Base-by-base conservation (phyloP, 2,329 filamentous ascomycete genomes). In the Aspergillus japonicus region DNA sequence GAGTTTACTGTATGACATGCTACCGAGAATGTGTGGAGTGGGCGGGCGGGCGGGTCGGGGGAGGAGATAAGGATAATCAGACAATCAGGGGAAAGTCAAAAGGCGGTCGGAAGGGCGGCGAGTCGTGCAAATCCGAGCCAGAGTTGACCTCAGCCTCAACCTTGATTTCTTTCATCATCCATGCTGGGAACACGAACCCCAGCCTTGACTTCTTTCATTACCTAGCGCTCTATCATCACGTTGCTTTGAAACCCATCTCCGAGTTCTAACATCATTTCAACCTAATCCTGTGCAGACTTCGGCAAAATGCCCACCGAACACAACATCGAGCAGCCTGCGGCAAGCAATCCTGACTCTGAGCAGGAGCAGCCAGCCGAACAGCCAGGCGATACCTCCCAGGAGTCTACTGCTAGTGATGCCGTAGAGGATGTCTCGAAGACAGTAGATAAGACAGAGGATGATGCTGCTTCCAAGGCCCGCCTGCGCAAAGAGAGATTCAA, bases 401-500 rank as follows among this genome's bases (percentile, higher is more conserved):
- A 60, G 48, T 48, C 60, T 35, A 16, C 39, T 6, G 16, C 16
- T 19, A 44, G 5, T 8, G 39, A 19, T 10, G 14, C 14, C 1
- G 24, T 3, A n/a, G 14, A 29, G 8, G 21, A n/a, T 19, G 44
- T 8, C 19, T 54, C 23, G 52, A 59, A 44, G 54, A 56, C 21
- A 16, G 26, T 14, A 16, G 56, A 62, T 19, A 60, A 57, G 12
- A 64, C 62, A 50, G 69, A 66, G 19, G 64, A 69, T 57, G 68
- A 69, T 42, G 66, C 68, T 54, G 64, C 70, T 21, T 65, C 69
- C 5, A 76, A 70, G 58, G 73, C 73, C 21, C 69, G 86, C 67
- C 89, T 93, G 57, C 87, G 92, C 58, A 81, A 87, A 76, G 90
- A 91, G 53, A 88, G 91, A 65, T 97, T 97, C 82, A 93, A 92